Evolutionary conservation across 179 eudicot species (phyloP).

Genomic region (Nepenthes alata): DNA sequence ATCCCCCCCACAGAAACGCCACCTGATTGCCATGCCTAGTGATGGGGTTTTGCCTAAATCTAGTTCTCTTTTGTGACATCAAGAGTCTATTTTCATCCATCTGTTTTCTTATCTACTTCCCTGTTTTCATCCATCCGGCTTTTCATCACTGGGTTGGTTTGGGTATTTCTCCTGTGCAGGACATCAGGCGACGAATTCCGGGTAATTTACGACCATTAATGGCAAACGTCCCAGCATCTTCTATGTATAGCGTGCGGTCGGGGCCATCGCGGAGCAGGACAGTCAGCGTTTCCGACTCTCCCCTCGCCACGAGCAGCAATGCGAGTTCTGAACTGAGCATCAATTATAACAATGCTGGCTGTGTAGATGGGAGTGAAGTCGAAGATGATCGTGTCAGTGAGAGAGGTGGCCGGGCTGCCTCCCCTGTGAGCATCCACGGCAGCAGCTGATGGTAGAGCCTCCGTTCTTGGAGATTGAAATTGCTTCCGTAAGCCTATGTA

Average conservation of each 20-base stretch:
- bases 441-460: background rate
- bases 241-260: slow-evolving; percentile 94
- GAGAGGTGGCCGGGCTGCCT: slow-evolving; percentile 23
- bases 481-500: too few species aligned
- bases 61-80: background rate
- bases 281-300: slow-evolving; percentile 63
- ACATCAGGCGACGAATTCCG: slow-evolving; percentile 57
- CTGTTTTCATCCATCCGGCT: background rate
- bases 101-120: background rate
- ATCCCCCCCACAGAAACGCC: too few species aligned
- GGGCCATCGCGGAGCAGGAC: slow-evolving; percentile 49
- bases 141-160: slow-evolving; percentile 2
- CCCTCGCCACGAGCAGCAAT: slow-evolving; percentile 69
- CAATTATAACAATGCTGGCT: slow-evolving; percentile 42
- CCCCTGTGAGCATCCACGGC: slow-evolving; percentile 15
- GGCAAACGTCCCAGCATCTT: slow-evolving; percentile 97
- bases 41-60: too few species aligned
- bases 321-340: slow-evolving; percentile 82
- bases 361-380: slow-evolving; percentile 46
- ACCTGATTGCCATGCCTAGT: too few species aligned
- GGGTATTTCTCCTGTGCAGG: slow-evolving; percentile 30
- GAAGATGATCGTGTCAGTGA: slow-evolving; percentile 56
- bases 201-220: slow-evolving; percentile 75
- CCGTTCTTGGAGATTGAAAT: background rate
- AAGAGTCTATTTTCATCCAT: background rate